phyloP scores from a whole-genome alignment of 768 basidiomycete species.

The Grammothele lineata region DNA sequence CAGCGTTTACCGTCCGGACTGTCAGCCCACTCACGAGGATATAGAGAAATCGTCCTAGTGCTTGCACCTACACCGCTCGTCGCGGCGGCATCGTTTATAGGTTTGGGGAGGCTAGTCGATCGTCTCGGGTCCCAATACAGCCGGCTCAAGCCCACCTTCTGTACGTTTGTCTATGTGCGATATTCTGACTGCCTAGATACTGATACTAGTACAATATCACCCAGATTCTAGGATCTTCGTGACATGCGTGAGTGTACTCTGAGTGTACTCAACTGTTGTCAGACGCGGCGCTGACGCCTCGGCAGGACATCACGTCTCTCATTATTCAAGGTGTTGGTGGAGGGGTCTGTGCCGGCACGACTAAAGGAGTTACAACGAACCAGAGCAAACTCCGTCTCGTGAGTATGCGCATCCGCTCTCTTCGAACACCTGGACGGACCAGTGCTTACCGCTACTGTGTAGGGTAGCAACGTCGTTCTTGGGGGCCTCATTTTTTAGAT shows the following conservation, averaged over 20 bases:
- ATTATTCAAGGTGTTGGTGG: constrained; percentile 37
- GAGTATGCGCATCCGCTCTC: too few relatives aligned
- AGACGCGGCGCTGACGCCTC: too few relatives aligned
- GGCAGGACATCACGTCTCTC: constrained; percentile 31
- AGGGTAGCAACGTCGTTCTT: constrained; percentile 25
- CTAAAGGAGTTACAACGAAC: constrained; percentile 11
- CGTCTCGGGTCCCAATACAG: constrained; percentile 44
- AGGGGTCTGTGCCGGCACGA: constrained; percentile 20
- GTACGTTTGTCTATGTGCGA: constrained; percentile 15
- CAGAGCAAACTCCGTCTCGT: not conserved
- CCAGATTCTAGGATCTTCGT: constrained; percentile 24
- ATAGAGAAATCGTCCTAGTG: not conserved
- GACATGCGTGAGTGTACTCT: constrained; percentile 18
- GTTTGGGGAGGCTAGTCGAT: constrained; percentile 42
- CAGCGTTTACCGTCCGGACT: too few relatives aligned
- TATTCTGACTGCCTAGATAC: too few relatives aligned
- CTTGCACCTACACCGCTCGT: constrained; percentile 45
- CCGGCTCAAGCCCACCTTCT: constrained; percentile 32
- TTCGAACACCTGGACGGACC: too few relatives aligned
- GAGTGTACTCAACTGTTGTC: not conserved
- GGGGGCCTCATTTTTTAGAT: constrained; percentile 24
- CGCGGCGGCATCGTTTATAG: constrained; percentile 51
- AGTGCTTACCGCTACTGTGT: too few relatives aligned
- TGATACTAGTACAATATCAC: not conserved
- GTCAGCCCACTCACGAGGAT: not conserved